Evolutionary conservation across 176 grass and related monocot species (phyloP).

Genomic region (Poa annua): DNA sequence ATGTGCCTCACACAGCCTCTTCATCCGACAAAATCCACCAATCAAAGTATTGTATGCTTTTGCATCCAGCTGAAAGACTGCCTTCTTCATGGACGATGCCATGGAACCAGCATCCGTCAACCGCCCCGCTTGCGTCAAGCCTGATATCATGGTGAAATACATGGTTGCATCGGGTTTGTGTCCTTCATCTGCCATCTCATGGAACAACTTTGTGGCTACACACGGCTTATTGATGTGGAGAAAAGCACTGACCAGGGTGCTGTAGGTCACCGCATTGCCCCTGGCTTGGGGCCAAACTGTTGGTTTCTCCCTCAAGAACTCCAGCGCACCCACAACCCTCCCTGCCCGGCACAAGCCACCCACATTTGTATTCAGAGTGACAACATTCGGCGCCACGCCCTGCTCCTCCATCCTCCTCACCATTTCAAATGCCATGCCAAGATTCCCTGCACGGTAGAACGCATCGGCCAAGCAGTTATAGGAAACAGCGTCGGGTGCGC

Average conservation of each 20-base stretch:
- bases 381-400: slow-evolving; percentile 39
- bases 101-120: slow-evolving; percentile 63
- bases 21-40: slow-evolving; percentile 71
- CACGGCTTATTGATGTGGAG: slow-evolving; percentile 70
- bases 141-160: slow-evolving; percentile 81
- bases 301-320: slow-evolving; percentile 72
- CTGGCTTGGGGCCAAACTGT: slow-evolving; percentile 51
- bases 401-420: slow-evolving; percentile 59
- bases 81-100: slow-evolving; percentile 53
- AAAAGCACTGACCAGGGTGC: slow-evolving; percentile 66
- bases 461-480: slow-evolving; percentile 73
- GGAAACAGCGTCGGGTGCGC: slow-evolving; percentile 40
- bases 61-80: slow-evolving; percentile 65
- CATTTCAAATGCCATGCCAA: slow-evolving; percentile 52
- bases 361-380: slow-evolving; percentile 63
- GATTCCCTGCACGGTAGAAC: slow-evolving; percentile 49
- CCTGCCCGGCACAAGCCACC: slow-evolving; percentile 59
- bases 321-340: slow-evolving; percentile 50
- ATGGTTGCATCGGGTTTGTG: slow-evolving; percentile 56
- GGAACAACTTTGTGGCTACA: slow-evolving; percentile 63
- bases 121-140: slow-evolving; percentile 60
- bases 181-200: slow-evolving; percentile 63
- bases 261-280: slow-evolving; percentile 60
- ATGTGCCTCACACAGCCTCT: slow-evolving; percentile 54
- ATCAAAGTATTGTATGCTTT: slow-evolving; percentile 79